Evolutionary conservation across 805 yeast genomes (phyloP).

Genomic region (Cyberlindnera xishuangbannaensis): DNA sequence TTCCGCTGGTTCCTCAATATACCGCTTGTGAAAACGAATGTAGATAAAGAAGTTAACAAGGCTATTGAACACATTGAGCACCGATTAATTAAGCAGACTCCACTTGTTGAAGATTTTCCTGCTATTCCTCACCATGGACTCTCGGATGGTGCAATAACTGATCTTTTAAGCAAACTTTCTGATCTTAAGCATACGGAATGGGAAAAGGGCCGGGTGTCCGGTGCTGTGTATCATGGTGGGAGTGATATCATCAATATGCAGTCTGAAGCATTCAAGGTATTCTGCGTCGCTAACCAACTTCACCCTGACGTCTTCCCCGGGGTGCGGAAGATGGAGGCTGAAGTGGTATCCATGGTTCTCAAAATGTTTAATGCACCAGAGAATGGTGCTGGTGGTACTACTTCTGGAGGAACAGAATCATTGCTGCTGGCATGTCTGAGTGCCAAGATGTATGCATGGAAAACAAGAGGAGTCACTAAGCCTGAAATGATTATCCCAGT

Average conservation of each 20-base stretch:
- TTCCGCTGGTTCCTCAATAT: constrained; percentile 34
- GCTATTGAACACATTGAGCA: constrained; percentile 47
- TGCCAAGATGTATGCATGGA: constrained; percentile 72
- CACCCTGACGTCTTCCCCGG: constrained; percentile 98
- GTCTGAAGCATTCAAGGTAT: constrained; percentile 66
- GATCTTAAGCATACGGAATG: constrained; percentile 65
- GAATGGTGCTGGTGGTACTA: constrained; percentile 67
- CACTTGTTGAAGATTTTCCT: constrained; percentile 37
- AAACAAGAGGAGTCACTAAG: constrained; percentile 48
- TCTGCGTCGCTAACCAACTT: constrained; percentile 85
- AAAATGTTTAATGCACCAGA: constrained; percentile 76
- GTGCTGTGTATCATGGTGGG: constrained; percentile 97
- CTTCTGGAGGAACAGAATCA: constrained; percentile 96
- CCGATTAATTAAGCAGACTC: constrained; percentile 51
- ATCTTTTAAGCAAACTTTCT: constrained; percentile 45
- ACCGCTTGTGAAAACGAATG: constrained; percentile 50
- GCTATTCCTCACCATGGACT: constrained; percentile 59
- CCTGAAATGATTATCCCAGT: constrained; percentile 90
- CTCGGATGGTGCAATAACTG: constrained; percentile 37
- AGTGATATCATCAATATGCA: constrained; percentile 69
- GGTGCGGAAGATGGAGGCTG: constrained; percentile 93
- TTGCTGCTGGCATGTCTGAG: constrained; percentile 78
- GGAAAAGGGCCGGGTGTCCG: constrained; percentile 82
- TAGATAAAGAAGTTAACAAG: constrained; percentile 52
- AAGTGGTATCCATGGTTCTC: constrained; percentile 87